These are phyloP conservation scores for Kodamaea laetipori DNA, from an alignment of 805 yeast species.

Conservation along the genomic window DNA sequence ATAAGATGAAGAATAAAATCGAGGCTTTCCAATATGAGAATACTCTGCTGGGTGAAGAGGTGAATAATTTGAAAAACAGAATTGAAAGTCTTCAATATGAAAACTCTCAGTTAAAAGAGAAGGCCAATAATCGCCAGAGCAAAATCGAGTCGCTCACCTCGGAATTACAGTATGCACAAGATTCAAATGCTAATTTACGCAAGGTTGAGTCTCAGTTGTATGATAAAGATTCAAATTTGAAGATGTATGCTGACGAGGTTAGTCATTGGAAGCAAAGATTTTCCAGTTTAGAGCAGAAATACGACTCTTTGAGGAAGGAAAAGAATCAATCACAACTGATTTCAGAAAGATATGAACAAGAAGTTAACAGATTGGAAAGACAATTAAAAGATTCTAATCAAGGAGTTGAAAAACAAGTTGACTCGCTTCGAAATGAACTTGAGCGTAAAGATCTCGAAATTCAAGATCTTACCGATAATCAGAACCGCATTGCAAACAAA, in stretches of 20 bases:
- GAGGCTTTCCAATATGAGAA: not conserved
- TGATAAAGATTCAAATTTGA: not conserved
- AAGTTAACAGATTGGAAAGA: not conserved
- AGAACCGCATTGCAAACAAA: constrained; percentile 7
- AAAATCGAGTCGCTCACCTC: constrained; percentile 8
- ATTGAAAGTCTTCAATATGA: constrained; percentile 1
- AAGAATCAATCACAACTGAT: not conserved
- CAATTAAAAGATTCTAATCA: not conserved
- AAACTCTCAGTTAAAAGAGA: not conserved
- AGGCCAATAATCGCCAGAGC: not conserved
- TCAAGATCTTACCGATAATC: constrained; percentile 4
- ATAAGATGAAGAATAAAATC: not conserved
- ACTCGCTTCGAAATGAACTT: constrained; percentile 4
- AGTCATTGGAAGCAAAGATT: not conserved
- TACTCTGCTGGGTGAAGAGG: not conserved
- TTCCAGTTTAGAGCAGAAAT: not conserved
- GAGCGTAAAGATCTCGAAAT: constrained; percentile 6
- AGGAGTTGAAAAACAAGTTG: not conserved
- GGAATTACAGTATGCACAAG: constrained; percentile 9
- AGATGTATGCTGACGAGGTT: not conserved
- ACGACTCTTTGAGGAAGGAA: constrained; percentile 1
- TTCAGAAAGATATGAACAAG: not conserved
- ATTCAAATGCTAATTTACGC: constrained; percentile 2
- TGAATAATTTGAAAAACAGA: not conserved
- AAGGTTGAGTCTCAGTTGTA: constrained; percentile 1